phyloP scores from a whole-genome alignment of 164 flowering plant species.

The Piper betle region DNA sequence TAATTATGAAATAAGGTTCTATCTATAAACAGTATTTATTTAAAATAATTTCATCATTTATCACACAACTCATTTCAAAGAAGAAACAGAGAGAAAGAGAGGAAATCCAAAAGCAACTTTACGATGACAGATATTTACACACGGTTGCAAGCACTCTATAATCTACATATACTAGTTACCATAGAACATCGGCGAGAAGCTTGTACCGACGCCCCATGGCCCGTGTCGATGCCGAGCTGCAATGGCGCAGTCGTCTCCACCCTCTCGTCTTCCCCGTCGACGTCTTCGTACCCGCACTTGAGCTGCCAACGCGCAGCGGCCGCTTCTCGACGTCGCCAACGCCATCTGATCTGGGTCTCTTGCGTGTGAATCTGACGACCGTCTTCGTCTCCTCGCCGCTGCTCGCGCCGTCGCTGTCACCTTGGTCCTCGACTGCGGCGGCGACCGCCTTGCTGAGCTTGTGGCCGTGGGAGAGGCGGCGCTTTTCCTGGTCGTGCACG shows the following conservation, averaged over 20 bases:
- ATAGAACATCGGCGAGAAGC: constrained; percentile 13
- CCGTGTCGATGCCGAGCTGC: constrained; percentile 7
- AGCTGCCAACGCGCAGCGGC: not conserved
- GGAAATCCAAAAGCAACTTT: too few species aligned
- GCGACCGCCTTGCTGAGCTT: not conserved
- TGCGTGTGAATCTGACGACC: not conserved
- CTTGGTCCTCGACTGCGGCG: not conserved
- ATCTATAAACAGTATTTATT: too few species aligned
- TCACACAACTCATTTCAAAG: too few species aligned
- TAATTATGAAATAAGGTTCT: too few species aligned
- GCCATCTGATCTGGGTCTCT: not conserved
- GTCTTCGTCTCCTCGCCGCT: not conserved
- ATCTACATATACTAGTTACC: not conserved
- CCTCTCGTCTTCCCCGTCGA: not conserved
- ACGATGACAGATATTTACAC: not conserved
- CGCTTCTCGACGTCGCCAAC: not conserved
- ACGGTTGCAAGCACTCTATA: not conserved
- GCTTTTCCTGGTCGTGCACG: constrained; percentile 5
- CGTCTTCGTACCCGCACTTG: not conserved
- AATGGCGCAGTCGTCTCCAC: constrained; percentile 4
- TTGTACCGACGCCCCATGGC: constrained; percentile 11
- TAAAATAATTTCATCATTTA: too few species aligned
- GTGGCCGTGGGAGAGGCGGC: not conserved
- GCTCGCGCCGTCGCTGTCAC: not conserved
- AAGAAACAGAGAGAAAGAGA: too few species aligned